These are phyloP conservation scores for Collybia nuda DNA, from an alignment of 768 basidiomycete species.

Conservation along the genomic window DNA sequence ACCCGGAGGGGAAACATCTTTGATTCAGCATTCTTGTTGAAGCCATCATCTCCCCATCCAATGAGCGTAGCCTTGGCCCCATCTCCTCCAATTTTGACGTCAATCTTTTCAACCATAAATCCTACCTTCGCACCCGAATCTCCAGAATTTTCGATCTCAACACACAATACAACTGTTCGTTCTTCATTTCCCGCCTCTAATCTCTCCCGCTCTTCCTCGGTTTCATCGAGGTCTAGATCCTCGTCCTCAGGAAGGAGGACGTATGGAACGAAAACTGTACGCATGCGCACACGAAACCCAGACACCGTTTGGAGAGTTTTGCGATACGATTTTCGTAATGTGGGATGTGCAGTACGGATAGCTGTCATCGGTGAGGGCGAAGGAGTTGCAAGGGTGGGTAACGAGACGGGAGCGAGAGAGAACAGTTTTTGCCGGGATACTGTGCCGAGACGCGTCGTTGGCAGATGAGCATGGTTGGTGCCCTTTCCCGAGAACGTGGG, in stretches of 20 bases:
- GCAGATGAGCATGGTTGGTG: conserved; percentile 44
- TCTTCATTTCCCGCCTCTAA: conserved; percentile 77
- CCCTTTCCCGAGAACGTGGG: conserved; percentile 38
- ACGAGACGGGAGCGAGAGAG: conserved; percentile 51
- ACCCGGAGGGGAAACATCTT: conserved; percentile 70
- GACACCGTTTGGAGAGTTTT: conserved; percentile 77
- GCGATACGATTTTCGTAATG: conserved; percentile 84
- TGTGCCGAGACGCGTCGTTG: conserved; percentile 71
- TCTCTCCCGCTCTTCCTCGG: conserved; percentile 50
- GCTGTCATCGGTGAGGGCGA: conserved; percentile 53
- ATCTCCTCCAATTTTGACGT: conserved; percentile 72
- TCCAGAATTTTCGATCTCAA: conserved; percentile 85
- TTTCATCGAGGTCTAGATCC: conserved; percentile 30
- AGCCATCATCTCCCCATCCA: conserved; percentile 58
- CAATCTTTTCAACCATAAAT: conserved; percentile 75
- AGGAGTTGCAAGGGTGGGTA: conserved; percentile 38
- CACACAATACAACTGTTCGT: conserved; percentile 83
- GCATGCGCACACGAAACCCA: conserved; percentile 89
- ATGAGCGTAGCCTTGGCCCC: conserved; percentile 50
- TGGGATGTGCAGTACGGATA: conserved; percentile 52
- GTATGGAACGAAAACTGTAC: conserved; percentile 90
- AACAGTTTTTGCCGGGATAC: conserved; percentile 67
- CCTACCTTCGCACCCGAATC: conserved; percentile 59
- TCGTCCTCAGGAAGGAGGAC: conserved; percentile 59
- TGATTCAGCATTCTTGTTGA: conserved; percentile 36